A percentile compares a stretch with the other conserved stretches of the same genome.
phyloP scores from a whole-genome alignment of 2,329 filamentous ascomycete genomes.

The Phaeoacremonium minimum region DNA sequence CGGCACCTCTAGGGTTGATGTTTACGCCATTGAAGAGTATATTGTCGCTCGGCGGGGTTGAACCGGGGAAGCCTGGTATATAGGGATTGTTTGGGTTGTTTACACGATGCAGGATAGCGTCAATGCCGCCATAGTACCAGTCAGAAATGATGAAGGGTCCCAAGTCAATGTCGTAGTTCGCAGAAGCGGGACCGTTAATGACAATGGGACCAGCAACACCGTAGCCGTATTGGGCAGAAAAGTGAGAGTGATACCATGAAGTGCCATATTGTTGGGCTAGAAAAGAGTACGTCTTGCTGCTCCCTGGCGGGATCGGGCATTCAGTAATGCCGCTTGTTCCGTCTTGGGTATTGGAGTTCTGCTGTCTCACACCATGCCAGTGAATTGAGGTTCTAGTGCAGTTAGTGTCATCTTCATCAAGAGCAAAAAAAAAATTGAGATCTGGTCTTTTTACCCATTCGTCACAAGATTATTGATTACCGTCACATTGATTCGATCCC shows the following conservation, averaged over 20 bases:
- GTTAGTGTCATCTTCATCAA: constrained; percentile 1
- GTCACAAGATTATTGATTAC: constrained; percentile 54
- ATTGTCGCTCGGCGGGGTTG: constrained; percentile 26
- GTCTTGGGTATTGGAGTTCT: constrained; percentile 31
- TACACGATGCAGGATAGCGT: constrained; percentile 17
- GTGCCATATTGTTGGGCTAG: constrained; percentile 27
- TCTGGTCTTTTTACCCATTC: constrained; percentile 20
- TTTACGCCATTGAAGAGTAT: constrained; percentile 36
- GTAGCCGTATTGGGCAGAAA: constrained; percentile 44
- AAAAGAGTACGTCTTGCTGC: constrained; percentile 23
- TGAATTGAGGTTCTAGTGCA: constrained; percentile 29
- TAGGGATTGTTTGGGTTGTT: constrained; percentile 12
- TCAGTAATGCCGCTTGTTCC: constrained; percentile 35
- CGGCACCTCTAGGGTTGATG: constrained; percentile 18
- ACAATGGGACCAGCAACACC: constrained; percentile 47
- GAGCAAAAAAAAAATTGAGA: too few relatives aligned
- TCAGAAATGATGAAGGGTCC: constrained; percentile 44
- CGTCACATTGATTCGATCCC: constrained; percentile 45
- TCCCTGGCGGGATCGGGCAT: constrained; percentile 26
- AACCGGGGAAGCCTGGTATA: constrained; percentile 13
- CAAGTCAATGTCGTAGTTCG: constrained; percentile 49
- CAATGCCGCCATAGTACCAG: constrained; percentile 36
- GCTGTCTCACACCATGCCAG: constrained; percentile 37
- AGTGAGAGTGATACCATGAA: constrained; percentile 44
- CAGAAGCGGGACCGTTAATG: constrained; percentile 42